Evolutionary conservation across 805 yeast genomes (phyloP).

Genomic region (Wickerhamiella qilinensis): DNA sequence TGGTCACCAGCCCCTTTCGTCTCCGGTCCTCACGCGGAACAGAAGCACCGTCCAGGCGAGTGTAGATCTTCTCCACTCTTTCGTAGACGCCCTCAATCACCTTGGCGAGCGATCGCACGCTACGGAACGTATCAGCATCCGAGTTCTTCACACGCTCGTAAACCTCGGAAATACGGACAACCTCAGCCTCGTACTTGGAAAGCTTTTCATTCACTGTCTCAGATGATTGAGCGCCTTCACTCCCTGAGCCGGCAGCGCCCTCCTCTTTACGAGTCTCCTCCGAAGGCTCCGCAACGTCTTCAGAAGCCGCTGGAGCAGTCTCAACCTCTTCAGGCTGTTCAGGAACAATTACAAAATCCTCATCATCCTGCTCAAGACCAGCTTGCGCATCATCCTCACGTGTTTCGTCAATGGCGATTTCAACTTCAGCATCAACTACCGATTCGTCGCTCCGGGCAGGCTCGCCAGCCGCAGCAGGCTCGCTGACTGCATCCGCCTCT

Average conservation of each 20-base stretch:
- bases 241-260: too few species aligned
- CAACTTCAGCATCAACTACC: too few species aligned
- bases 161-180: neutral
- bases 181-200: neutral
- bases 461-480: slow-evolving; percentile 1
- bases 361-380: too few species aligned
- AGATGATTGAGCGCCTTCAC: too few species aligned
- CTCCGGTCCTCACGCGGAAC: neutral
- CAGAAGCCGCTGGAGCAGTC: slow-evolving; percentile 3
- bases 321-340: neutral
- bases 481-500: slow-evolving; percentile 4
- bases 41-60: neutral
- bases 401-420: too few species aligned
- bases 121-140: neutral
- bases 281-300: slow-evolving; percentile 1
- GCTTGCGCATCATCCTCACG: too few species aligned
- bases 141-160: neutral
- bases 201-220: neutral
- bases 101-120: neutral
- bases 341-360: too few species aligned
- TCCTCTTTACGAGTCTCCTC: too few species aligned
- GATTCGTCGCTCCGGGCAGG: too few species aligned
- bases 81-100: neutral
- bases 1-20: neutral
- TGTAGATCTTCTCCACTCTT: neutral